phyloP scores from a whole-genome alignment of 352 stramenopile genomes.

The Globisporangium megalacanthum region DNA sequence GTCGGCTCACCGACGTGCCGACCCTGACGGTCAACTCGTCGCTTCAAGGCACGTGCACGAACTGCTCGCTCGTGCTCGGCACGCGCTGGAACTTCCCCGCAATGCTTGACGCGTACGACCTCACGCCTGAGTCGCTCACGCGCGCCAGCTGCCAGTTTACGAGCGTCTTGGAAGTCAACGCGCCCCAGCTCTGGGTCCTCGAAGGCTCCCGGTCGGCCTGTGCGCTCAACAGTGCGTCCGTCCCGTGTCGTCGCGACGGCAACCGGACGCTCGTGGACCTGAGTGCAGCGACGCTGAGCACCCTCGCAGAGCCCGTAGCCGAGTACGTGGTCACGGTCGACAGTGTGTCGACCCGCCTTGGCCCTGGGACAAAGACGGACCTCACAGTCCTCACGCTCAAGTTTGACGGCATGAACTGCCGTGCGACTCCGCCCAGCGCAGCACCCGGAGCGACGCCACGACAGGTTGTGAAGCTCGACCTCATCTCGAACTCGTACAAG shows the following conservation, averaged over 20 bases:
- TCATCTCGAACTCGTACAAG: constrained; percentile 48
- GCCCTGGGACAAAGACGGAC: constrained; percentile 55
- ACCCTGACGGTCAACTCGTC: constrained; percentile 39
- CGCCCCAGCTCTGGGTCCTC: constrained; percentile 56
- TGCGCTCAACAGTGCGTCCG: constrained; percentile 18
- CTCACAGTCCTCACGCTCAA: constrained; percentile 41
- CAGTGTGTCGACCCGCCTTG: constrained; percentile 50
- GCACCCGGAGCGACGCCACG: constrained; percentile 8
- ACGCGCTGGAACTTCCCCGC: constrained; percentile 71
- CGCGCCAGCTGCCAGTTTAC: constrained; percentile 39
- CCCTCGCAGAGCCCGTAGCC: constrained; percentile 32
- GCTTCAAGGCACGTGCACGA: constrained; percentile 63
- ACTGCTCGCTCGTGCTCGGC: constrained; percentile 52
- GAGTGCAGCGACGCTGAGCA: constrained; percentile 23
- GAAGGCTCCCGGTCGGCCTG: constrained; percentile 34
- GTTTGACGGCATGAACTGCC: constrained; percentile 54
- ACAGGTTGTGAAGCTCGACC: constrained; percentile 54
- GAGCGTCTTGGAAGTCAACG: constrained; percentile 37
- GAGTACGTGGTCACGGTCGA: constrained; percentile 52
- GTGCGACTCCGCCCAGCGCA: constrained; percentile 16
- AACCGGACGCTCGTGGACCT: constrained; percentile 56
- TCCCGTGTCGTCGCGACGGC: constrained; percentile 40
- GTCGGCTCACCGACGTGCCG: constrained; percentile 42
- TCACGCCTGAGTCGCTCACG: constrained; percentile 35
- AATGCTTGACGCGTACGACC: constrained; percentile 58